Base-by-base conservation (phyloP, 306 rosid species). In the Arachis stenosperma region DNA sequence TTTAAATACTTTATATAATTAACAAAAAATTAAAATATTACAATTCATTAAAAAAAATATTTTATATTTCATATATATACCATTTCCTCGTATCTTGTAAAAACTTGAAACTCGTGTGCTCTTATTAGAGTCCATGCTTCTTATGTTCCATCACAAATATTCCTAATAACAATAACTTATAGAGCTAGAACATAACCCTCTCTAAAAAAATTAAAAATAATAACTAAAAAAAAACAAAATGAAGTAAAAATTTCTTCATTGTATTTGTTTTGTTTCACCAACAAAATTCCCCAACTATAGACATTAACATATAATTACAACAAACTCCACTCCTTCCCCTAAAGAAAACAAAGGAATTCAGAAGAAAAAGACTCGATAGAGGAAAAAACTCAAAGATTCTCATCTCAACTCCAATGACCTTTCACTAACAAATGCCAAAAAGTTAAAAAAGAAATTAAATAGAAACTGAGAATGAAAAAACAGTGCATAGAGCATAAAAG, bases 301-400 rank as follows among this genome's bases (percentile, higher is more conserved):
- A 82, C 85, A 77, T 67, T 67, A n/a, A 73, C 71, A 70, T 65
- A 72, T 81, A 83, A 81, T 86, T 81, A 71, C 88, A 73, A 40
- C 78, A 85, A 69, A 61, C 69, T 69, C 79, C 80, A 76, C 48
- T 53, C 73, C 77, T 50, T 15, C 75, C 70, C 81, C 77, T 70
- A 61, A 77, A 74, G 66, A 65, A 78, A 61, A 82, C 65, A 69
- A 76, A 53, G 55, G 61, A 77, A 48, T 50, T 27, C 55, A 75
- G 15, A 9, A 46, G 8, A 14, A 64, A 22, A 22, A 41, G 12
- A 57, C 9, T n/a, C 9, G 59, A 33, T 47, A 54, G 7, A 37
- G 9, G 37, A 42, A 75, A 65, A 74, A 55, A 11, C 50, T 12
- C 40, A 52, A 73, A 69, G 41, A 79, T 67, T 66, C 78, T 82